Conservation (phyloP, 139 green algal genomes). For the Chlorella sp. region DNA sequence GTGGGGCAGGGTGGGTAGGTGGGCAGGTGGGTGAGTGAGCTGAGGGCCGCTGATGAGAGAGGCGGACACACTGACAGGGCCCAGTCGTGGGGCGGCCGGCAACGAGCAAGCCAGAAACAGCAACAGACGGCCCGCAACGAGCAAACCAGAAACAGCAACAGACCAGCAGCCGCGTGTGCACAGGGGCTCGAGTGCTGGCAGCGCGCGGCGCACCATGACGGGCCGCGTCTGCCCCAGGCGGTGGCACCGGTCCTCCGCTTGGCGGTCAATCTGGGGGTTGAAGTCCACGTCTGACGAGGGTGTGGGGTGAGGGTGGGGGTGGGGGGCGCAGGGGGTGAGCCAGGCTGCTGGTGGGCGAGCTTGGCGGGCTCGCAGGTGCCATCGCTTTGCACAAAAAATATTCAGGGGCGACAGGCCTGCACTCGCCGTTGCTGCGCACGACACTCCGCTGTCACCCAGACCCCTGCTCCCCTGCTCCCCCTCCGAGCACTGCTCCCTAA, state of each 20-base stretch:
- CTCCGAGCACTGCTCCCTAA: too few relatives aligned
- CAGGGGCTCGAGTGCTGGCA: background rate
- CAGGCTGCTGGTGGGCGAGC: background rate
- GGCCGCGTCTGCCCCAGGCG: constrained; percentile 86
- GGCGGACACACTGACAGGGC: too few relatives aligned
- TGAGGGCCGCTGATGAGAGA: too few relatives aligned
- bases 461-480: background rate
- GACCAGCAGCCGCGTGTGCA: background rate
- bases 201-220: constrained; percentile 59
- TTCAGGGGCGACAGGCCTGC: background rate
- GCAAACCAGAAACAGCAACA: too few relatives aligned
- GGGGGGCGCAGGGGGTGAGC: background rate
- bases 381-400: too few relatives aligned
- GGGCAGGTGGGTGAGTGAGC: too few relatives aligned
- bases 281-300: constrained; percentile 84
- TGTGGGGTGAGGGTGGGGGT: background rate
- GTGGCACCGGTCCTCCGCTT: constrained; percentile 82
- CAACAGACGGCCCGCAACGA: too few relatives aligned
- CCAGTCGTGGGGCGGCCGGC: too few relatives aligned
- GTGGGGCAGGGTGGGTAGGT: too few relatives aligned
- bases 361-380: background rate
- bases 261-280: constrained; percentile 88
- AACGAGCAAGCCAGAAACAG: too few relatives aligned
- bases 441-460: background rate
- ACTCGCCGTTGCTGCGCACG: background rate